Percentiles rank a stretch among this genome's conserved stretches.
Evolutionary conservation across 2,329 filamentous ascomycete genomes (phyloP).

Genomic region (Venturia pyrina): DNA sequence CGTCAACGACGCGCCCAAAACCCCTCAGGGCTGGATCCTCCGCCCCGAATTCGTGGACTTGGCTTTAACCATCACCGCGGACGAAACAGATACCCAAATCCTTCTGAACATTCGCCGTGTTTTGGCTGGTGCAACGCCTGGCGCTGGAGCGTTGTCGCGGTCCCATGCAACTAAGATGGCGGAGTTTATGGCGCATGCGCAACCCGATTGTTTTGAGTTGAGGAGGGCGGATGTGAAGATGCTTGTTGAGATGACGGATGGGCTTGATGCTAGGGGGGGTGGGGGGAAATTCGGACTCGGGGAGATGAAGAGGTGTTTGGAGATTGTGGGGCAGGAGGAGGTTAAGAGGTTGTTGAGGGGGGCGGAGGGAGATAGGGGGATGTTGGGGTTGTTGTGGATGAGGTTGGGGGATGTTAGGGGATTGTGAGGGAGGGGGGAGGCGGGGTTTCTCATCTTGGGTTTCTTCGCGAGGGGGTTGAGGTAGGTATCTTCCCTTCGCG

Average conservation of each 20-base stretch:
- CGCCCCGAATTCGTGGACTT: not conserved
- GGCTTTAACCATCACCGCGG: not conserved
- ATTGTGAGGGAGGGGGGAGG: too few relatives aligned
- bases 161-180: not conserved
- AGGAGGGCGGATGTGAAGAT: not conserved
- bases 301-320: conserved; percentile 9
- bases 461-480: too few relatives aligned
- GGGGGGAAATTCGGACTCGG: not conserved
- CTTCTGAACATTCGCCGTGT: not conserved
- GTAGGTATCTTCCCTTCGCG: too few relatives aligned
- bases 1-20: not conserved
- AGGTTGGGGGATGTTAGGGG: not conserved
- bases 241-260: not conserved
- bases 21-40: not conserved
- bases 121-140: not conserved
- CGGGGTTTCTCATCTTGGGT: too few relatives aligned
- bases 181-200: not conserved
- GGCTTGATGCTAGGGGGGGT: not conserved
- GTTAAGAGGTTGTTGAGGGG: not conserved
- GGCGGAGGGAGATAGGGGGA: not conserved
- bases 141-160: not conserved
- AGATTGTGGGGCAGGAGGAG: not conserved
- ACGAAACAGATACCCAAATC: not conserved
- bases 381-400: not conserved
- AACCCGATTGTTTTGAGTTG: not conserved